These are phyloP conservation scores for Entoloma clypeatum DNA, from an alignment of 1,284 basidiomycete genomes.

Conservation along the genomic window DNA sequence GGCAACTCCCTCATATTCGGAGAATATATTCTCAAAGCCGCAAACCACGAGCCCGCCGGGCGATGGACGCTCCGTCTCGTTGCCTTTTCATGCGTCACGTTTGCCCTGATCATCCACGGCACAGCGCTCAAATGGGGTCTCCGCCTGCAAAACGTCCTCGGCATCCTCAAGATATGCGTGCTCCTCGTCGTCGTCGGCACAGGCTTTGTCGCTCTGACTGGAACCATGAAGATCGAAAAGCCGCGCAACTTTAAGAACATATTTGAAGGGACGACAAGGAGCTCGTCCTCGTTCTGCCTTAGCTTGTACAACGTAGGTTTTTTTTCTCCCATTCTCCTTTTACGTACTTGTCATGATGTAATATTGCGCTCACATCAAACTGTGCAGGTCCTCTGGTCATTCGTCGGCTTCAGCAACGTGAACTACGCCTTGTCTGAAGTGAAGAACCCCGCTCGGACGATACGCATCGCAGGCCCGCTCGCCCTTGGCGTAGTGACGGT, in stretches of 20 bases:
- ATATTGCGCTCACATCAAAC: too few species aligned
- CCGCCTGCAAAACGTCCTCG: conserved; percentile 43
- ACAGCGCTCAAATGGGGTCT: conserved; percentile 39
- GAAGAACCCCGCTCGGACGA: conserved; percentile 26
- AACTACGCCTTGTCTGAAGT: conserved; percentile 31
- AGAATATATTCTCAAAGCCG: conserved; percentile 34
- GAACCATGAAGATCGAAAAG: conserved; percentile 21
- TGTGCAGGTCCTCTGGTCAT: conserved; percentile 26
- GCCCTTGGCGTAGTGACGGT: conserved; percentile 26
- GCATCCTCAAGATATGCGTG: conserved; percentile 43
- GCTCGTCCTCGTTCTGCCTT: conserved; percentile 24
- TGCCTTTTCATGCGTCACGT: conserved; percentile 33
- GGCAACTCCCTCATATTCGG: conserved; percentile 36
- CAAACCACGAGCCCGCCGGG: conserved; percentile 24
- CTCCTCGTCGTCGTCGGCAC: conserved; percentile 39
- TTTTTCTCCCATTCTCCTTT: not conserved
- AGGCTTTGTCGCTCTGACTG: conserved; percentile 21
- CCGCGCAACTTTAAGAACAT: conserved; percentile 32
- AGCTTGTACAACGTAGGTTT: conserved; percentile 29
- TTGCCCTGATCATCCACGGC: conserved; percentile 40
- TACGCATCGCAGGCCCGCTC: conserved; percentile 26
- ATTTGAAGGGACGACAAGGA: conserved; percentile 33
- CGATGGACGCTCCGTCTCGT: conserved; percentile 28
- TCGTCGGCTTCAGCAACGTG: conserved; percentile 23
- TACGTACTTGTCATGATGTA: not conserved